Evolutionary conservation across 2,329 filamentous ascomycete genomes (phyloP).

Genomic region (Cryphonectria japonica): DNA sequence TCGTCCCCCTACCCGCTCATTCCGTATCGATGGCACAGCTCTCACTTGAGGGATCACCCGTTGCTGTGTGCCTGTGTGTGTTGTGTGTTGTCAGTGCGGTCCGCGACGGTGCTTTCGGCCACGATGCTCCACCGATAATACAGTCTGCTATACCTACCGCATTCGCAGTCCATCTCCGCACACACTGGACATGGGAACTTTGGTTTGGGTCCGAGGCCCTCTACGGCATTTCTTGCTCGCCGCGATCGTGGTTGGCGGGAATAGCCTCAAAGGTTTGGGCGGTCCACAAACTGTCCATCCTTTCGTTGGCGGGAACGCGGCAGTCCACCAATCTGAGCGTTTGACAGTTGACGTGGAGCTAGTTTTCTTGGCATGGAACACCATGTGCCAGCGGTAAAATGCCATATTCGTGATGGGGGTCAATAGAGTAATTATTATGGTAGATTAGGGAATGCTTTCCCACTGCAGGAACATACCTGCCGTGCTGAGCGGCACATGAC

Average conservation of each 20-base stretch:
- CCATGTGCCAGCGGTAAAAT: background rate
- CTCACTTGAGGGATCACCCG: background rate
- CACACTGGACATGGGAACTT: background rate
- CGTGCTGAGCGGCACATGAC: background rate
- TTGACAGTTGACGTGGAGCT: background rate
- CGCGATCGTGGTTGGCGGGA: conserved; percentile 14
- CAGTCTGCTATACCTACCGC: conserved; percentile 2
- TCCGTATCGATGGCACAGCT: background rate
- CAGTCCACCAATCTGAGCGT: conserved; percentile 10
- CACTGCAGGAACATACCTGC: background rate
- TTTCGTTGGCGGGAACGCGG: conserved; percentile 1
- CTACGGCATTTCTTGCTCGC: background rate
- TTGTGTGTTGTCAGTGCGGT: background rate
- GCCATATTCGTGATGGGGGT: background rate
- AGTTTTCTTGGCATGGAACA: conserved; percentile 1
- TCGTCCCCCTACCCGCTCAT: background rate
- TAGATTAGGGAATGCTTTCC: background rate
- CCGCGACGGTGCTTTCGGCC: background rate
- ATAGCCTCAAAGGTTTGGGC: conserved; percentile 2
- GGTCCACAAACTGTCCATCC: background rate
- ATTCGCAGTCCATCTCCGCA: background rate
- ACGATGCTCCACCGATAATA: conserved; percentile 6
- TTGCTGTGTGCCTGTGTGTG: background rate
- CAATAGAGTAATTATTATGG: background rate
- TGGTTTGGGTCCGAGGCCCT: background rate